phyloP scores from a whole-genome alignment of 2,329 filamentous ascomycete genomes.

The Botrytis byssoidea region DNA sequence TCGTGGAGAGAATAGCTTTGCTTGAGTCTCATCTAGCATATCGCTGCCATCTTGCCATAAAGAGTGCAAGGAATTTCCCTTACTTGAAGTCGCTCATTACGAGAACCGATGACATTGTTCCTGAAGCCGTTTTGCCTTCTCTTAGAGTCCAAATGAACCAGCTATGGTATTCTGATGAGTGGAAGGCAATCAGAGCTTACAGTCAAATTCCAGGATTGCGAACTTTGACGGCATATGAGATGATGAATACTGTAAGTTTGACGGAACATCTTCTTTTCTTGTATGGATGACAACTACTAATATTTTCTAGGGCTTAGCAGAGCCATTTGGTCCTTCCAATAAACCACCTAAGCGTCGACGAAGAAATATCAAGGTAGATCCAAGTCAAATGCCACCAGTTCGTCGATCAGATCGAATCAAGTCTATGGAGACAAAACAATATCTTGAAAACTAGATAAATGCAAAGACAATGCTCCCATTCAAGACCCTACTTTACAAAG shows the following conservation, averaged over 20 bases:
- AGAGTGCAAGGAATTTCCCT: background rate
- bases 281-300: background rate
- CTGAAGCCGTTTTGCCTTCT: too few relatives aligned
- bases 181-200: background rate
- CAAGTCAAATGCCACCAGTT: background rate
- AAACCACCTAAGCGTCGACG: background rate
- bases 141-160: background rate
- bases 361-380: background rate
- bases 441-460: background rate
- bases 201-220: background rate
- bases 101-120: background rate
- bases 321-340: background rate
- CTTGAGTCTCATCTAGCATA: fast-evolving
- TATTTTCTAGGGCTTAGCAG: background rate
- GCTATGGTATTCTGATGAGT: background rate
- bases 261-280: too few relatives aligned
- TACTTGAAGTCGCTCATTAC: background rate
- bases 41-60: fast-evolving
- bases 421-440: background rate
- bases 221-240: background rate
- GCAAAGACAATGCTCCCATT: background rate
- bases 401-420: background rate
- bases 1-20: background rate
- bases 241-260: background rate
- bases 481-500: background rate